Evolutionary conservation across 2,329 filamentous ascomycete genomes (phyloP), one percentile per base, ranked within the genome.

Genomic region (Colletotrichum gigasporum): DNA sequence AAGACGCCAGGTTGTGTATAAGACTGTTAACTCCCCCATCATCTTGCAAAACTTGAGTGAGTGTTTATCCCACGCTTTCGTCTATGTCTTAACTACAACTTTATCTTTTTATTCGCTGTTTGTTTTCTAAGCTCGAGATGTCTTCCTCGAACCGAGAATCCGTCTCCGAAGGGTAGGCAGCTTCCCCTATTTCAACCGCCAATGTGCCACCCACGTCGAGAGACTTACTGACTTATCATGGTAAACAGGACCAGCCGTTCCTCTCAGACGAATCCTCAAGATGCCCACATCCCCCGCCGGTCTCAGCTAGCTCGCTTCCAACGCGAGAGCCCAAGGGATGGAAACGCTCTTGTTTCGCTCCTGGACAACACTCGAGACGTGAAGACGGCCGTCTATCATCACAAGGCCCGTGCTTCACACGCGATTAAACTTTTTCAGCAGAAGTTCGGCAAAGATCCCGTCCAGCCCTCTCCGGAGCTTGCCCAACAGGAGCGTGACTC

Each of bases 291-390:
- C 18, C 32, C 54, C 10, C 20, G 12, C 9, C 45, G 52, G n/a
- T 59, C 54, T 14, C 60, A 59, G 4, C 60, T 63, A 5, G 37
- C 30, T 2, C 37, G 39, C 9, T 63, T 63, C n/a, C 45, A 52
- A 10, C 30, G 34, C 11, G 60, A 63, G 14, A 5, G 6, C 6
- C 30, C 24, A 1, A 42, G 32, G 14, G 54, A 63, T 16, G 60
- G 60, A 18, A 63, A 63, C 30, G 14, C 18, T 11, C 30, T 63
- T 16, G 45, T 52, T 2, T 11, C 24, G 22, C 45, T 63, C 3
- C 18, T 30, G 14, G 2, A 39, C 18, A 39, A 32, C 12, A 18
- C 54, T 22, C 37, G 45, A 24, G 24, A 44, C 30, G 24, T 51
- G 24, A 52, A 32, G 24, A 52, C 53, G 22, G 45, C 54, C 39